Evolutionary conservation across 257 asterid species (phyloP), one percentile per base, ranked within the genome.

Genomic region (Nyctanthes arbortristis): DNA sequence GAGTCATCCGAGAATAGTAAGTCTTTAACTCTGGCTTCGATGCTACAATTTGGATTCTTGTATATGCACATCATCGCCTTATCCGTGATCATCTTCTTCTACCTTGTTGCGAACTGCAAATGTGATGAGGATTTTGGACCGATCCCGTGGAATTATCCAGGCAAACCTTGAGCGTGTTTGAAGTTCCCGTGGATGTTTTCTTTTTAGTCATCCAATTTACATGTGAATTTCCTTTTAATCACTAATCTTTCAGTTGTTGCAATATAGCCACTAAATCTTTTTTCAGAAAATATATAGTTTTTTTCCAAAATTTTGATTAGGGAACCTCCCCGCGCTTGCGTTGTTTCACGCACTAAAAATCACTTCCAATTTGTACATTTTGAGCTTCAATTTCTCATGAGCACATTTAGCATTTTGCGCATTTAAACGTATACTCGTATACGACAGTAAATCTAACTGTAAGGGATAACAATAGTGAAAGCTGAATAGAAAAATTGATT

Each of bases 1-100:
- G 63, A 31, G 73, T 67, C 78, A 73, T 73, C 20, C 78, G 40
- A 36, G 68, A n/a, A 59, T 2, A 73, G 34, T 14, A 73, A 45
- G 39, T 73, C 78, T 49, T 73, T 47, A 7, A 73, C 57, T 73
- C 78, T 73, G n/a, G 20, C 63, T 16, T 73, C 73, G 40, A 73
- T 61, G 14, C 63, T 49, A 20, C 25, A 37, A 12, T 39, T 66
- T 54, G 73, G 69, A 18, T 60, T 49, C 71, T 66, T 73, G 65
- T 73, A 73, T 1, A 64, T 4, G 57, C 65, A 72, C 28, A 52
- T 52, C 28, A 20, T 52, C 29, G 59, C 28, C 7, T 52, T 24
- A 52, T 52, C 59, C 13, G n/a, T 52, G 16, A 2, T 24, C 59
- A 52, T 52, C 31, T 52, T 52, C 9, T 52, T 27, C 30, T 25